Evolutionary conservation across 2,329 filamentous ascomycete genomes (phyloP).

Genomic region (Seiridium unicorne): DNA sequence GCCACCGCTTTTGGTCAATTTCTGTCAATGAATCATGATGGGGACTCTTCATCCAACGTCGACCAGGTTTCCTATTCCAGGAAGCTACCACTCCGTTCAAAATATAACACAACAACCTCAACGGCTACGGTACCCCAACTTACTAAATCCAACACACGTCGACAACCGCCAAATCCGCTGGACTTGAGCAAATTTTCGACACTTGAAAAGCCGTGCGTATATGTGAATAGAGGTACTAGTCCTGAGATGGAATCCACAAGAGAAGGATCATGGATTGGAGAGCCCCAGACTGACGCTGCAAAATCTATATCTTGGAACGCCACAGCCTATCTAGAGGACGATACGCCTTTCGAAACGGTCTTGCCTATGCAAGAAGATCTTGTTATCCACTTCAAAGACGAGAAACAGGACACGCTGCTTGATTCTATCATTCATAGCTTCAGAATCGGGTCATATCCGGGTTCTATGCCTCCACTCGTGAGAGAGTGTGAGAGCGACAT

Average conservation of each 20-base stretch:
- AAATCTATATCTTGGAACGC: not conserved
- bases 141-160: conserved; percentile 19
- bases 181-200: conserved; percentile 14
- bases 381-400: conserved; percentile 51
- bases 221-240: conserved; percentile 16
- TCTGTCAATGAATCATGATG: not conserved
- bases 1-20: conserved; percentile 15
- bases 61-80: not conserved
- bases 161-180: conserved; percentile 20
- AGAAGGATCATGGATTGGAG: too few relatives aligned
- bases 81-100: conserved; percentile 13
- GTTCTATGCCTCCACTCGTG: conserved; percentile 15
- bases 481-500: not conserved
- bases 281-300: not conserved
- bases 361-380: conserved; percentile 56
- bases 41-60: not conserved
- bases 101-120: conserved; percentile 16
- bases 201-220: conserved; percentile 10
- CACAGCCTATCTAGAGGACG: conserved; percentile 5
- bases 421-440: conserved; percentile 47
- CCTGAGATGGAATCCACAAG: conserved; percentile 15
- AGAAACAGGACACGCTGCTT: conserved; percentile 38
- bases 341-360: conserved; percentile 37
- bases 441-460: conserved; percentile 34
- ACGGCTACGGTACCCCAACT: conserved; percentile 18